Evolutionary conservation across 768 basidiomycete species (phyloP).

Genomic region (Porpolomopsis calyptriformis): DNA sequence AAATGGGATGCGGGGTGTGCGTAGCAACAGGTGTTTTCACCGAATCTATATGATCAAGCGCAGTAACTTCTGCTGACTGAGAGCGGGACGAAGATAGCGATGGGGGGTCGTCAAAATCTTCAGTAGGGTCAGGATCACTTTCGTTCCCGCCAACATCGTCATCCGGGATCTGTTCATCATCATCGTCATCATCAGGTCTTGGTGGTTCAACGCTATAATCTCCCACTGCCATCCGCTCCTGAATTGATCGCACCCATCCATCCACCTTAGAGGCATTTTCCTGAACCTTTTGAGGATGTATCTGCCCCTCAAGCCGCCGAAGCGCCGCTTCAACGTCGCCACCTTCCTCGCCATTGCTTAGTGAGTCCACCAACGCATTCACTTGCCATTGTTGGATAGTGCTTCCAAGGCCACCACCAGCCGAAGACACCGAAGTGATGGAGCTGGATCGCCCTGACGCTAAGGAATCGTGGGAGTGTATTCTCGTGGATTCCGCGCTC

Average conservation of each 20-base stretch:
- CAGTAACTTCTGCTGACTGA: background rate
- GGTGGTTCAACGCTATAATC: constrained; percentile 55
- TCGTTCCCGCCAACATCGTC: constrained; percentile 18
- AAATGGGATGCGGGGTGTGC: constrained; percentile 20
- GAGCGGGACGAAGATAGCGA: constrained; percentile 1
- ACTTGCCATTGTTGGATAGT: constrained; percentile 74
- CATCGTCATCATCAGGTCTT: constrained; percentile 41
- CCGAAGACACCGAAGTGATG: constrained; percentile 30
- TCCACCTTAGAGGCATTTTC: constrained; percentile 72
- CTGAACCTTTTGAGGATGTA: constrained; percentile 59
- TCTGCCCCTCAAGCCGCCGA: constrained; percentile 72
- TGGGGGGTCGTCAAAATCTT: constrained; percentile 10
- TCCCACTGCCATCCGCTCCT: constrained; percentile 51
- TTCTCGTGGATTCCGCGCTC: constrained; percentile 73
- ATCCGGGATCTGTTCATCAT: constrained; percentile 27
- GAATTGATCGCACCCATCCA: constrained; percentile 68
- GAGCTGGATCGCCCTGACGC: constrained; percentile 38
- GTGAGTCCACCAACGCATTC: constrained; percentile 63
- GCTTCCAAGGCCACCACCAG: constrained; percentile 29
- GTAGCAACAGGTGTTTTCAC: constrained; percentile 14
- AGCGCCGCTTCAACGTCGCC: constrained; percentile 81
- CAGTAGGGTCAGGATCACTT: constrained; percentile 14
- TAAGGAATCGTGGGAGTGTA: constrained; percentile 51
- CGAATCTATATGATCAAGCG: background rate
- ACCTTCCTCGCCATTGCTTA: constrained; percentile 62